Evolutionary conservation across 2,329 filamentous ascomycete species (phyloP).

Genomic region (Sporothrix mexicana): DNA sequence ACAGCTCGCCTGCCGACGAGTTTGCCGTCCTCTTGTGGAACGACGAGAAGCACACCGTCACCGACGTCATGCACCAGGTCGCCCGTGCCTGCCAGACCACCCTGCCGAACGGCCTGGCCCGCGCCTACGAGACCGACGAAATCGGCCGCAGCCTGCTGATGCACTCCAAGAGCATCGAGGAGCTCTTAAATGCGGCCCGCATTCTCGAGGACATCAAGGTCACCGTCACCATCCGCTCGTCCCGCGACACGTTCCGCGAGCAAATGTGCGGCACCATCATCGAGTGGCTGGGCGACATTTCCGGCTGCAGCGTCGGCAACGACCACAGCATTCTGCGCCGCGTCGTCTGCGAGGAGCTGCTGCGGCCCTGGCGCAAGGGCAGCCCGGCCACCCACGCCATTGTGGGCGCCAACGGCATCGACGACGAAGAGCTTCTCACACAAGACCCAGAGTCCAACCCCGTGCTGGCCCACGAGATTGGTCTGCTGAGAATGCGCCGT

Average conservation of each 20-base stretch:
- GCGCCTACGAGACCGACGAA: slow-evolving; percentile 87
- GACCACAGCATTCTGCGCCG: slow-evolving; percentile 80
- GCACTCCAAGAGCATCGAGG: slow-evolving; percentile 72
- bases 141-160: slow-evolving; percentile 85
- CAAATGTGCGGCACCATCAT: slow-evolving; percentile 99
- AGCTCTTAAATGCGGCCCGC: slow-evolving; percentile 77
- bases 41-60: slow-evolving; percentile 96
- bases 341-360: slow-evolving; percentile 87
- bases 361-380: slow-evolving; percentile 85
- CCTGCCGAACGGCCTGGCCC: slow-evolving; percentile 69
- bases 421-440: slow-evolving; percentile 76
- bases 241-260: slow-evolving; percentile 93
- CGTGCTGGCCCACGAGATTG: slow-evolving; percentile 48
- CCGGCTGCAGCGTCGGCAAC: slow-evolving; percentile 81
- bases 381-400: slow-evolving; percentile 81
- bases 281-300: slow-evolving; percentile 93
- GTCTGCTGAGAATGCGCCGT: slow-evolving; percentile 44
- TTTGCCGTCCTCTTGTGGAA: slow-evolving; percentile 94
- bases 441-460: slow-evolving; percentile 46
- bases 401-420: slow-evolving; percentile 78
- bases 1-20: slow-evolving; percentile 71
- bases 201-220: slow-evolving; percentile 95
- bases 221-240: slow-evolving; percentile 91
- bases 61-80: slow-evolving; percentile 88
- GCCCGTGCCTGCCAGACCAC: slow-evolving; percentile 83